Evolutionary conservation across 2,329 filamentous ascomycete genomes (phyloP), one percentile per base, ranked within the genome.

Genomic region (Pseudogymnoascus sp.): DNA sequence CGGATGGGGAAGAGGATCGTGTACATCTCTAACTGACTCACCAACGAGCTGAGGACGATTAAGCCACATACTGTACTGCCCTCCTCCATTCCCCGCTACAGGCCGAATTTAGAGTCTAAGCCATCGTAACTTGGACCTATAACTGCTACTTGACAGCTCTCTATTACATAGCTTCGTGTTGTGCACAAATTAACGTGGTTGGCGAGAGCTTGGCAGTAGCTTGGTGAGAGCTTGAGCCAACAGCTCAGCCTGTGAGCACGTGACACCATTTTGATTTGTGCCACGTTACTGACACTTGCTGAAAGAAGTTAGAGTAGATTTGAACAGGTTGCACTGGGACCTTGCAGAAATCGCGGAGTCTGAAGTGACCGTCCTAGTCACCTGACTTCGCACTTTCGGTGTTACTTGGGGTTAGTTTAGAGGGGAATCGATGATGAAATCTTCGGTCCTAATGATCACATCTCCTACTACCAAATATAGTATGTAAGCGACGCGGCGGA

Each of bases 381-480:
- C 50, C n/a, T 56, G 50, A 56, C 50, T 56, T 56, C 6, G 50
- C n/a, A 19, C 6, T 11, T 3, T 56, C 28, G n/a, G 50, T 16
- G 50, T 56, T 33, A 56, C 7, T 33, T 19, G 46, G n/a, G 46
- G 46, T 6, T 11, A 56, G 46, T 12, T 56, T 19, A 7, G 26
- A 31, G 46, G 46, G 46, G 46, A 16, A 14, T n/a, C 26, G 46
- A 56, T 56, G 46, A 56, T 56, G 46, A 28, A 56, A 56, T 56
- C n/a, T 56, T 56, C 4, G 28, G n/a, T 16, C 26, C n/a, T 31
- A 12, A 56, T 56, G 46, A 56, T 19, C 26, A 56, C 46, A 56
- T 56, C 46, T 11, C 46, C n/a, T n/a, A n/a, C n/a, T n/a, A n/a
- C n/a, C n/a, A n/a, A n/a, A n/a, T 31, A 31, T 11, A 10, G 16